Evolutionary conservation across 192 early-diverging fungal species (phyloP).

Genomic region (Mortierella claussenii): DNA sequence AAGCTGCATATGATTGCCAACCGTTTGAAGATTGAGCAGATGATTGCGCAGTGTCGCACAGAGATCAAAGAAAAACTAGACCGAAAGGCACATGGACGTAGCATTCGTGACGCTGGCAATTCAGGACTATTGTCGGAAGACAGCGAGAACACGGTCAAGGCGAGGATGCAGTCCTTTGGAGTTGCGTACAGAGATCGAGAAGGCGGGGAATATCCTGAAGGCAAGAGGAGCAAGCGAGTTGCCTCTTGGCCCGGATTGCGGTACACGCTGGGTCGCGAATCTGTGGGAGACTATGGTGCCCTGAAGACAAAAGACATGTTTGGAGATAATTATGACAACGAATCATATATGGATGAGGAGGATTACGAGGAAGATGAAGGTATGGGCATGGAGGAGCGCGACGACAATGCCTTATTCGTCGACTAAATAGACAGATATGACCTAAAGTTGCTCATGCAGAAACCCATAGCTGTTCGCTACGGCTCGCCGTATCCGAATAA

Average conservation of each 20-base stretch:
- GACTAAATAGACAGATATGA: too few relatives aligned
- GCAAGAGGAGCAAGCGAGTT: slow-evolving; percentile 8
- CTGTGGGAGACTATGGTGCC: slow-evolving; percentile 19
- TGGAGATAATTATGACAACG: slow-evolving; percentile 6
- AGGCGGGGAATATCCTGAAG: slow-evolving; percentile 1
- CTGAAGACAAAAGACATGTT: neutral
- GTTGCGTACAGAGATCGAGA: neutral
- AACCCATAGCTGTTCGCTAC: too few relatives aligned
- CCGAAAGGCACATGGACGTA: slow-evolving; percentile 18
- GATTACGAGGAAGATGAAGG: slow-evolving; percentile 24
- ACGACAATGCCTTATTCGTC: slow-evolving; percentile 11
- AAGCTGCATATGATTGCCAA: slow-evolving; percentile 82
- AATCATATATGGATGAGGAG: slow-evolving; percentile 13
- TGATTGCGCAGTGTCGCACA: slow-evolving; percentile 59
- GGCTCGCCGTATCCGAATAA: neutral
- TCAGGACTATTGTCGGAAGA: slow-evolving; percentile 33
- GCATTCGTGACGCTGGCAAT: neutral
- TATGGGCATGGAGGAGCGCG: slow-evolving; percentile 5
- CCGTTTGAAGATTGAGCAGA: slow-evolving; percentile 79
- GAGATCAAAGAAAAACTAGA: slow-evolving; percentile 39
- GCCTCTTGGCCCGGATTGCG: slow-evolving; percentile 38
- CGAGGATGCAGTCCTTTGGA: slow-evolving; percentile 38
- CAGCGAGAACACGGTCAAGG: slow-evolving; percentile 44
- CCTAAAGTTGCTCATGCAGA: too few relatives aligned
- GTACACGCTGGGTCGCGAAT: slow-evolving; percentile 27